Percentiles rank a stretch among this genome's conserved stretches.
Evolutionary conservation across 148 eudicot genomes (phyloP).

Genomic region (Heliosperma pusillum): DNA sequence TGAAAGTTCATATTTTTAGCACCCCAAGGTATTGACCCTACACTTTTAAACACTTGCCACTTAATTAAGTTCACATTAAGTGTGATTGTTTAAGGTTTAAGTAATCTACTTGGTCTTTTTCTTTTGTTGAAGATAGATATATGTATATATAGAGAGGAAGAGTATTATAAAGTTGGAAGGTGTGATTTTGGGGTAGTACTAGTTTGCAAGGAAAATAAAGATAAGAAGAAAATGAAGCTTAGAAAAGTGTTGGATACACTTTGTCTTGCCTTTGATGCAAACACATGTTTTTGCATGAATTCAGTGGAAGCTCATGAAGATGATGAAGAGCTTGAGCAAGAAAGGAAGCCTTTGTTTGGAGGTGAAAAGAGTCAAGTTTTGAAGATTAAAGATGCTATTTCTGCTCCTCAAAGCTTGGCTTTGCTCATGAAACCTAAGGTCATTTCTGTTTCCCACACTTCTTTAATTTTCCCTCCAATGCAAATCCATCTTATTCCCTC

Average conservation of each 20-base stretch:
- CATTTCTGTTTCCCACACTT: not conserved
- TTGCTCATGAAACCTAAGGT: constrained; percentile 89
- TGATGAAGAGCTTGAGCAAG: constrained; percentile 44
- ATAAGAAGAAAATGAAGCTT: constrained; percentile 54
- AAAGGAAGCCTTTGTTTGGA: constrained; percentile 62
- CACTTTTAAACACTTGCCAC: constrained; percentile 37
- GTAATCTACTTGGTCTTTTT: constrained; percentile 15
- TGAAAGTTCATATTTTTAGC: constrained; percentile 23
- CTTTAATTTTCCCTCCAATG: too few species aligned
- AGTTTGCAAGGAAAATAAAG: constrained; percentile 7
- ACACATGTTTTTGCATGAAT: constrained; percentile 66
- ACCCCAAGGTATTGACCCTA: constrained; percentile 44
- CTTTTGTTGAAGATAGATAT: not conserved
- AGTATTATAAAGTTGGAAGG: not conserved
- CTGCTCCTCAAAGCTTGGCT: constrained; percentile 67
- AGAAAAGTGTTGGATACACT: constrained; percentile 64
- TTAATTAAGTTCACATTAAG: constrained; percentile 20
- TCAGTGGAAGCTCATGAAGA: constrained; percentile 43
- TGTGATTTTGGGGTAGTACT: not conserved
- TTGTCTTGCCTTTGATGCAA: constrained; percentile 54
- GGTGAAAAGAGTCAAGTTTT: constrained; percentile 34
- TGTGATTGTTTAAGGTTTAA: constrained; percentile 20
- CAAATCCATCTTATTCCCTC: too few species aligned
- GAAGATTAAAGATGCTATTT: constrained; percentile 55
- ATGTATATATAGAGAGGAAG: not conserved